Evolutionary conservation across 2,329 filamentous ascomycete species (phyloP).

Genomic region (Eurotiales sp.): DNA sequence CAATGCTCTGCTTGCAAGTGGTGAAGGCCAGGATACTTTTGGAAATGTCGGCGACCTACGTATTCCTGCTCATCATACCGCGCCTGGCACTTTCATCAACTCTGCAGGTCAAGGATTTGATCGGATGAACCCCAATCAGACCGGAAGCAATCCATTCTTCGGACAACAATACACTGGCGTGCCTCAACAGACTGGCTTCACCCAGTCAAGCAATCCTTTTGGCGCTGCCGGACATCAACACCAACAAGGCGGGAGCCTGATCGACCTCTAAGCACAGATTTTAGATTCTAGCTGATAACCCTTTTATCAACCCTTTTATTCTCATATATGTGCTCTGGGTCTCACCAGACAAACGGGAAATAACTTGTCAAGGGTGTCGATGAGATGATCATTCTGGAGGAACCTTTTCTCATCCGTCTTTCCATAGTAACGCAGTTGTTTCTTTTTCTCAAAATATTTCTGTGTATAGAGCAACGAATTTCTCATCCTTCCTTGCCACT

Average conservation of each 20-base stretch:
- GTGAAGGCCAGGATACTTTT: slow-evolving; percentile 95
- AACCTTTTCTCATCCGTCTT: neutral
- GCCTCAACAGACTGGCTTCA: slow-evolving; percentile 46
- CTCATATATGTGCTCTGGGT: neutral
- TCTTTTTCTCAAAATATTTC: neutral
- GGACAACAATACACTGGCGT: slow-evolving; percentile 74
- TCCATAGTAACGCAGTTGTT: neutral
- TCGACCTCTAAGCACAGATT: slow-evolving; percentile 50
- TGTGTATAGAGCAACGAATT: neutral
- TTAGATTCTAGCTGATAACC: neutral
- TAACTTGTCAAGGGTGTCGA: neutral
- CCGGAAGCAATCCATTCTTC: slow-evolving; percentile 87
- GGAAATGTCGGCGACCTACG: slow-evolving; percentile 95
- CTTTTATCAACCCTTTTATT: neutral
- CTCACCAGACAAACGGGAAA: neutral
- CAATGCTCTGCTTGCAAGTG: slow-evolving; percentile 78
- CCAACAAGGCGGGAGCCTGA: slow-evolving; percentile 54
- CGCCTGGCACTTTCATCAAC: slow-evolving; percentile 94
- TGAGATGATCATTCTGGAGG: neutral
- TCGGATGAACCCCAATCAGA: slow-evolving; percentile 63
- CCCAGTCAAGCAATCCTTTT: slow-evolving; percentile 53
- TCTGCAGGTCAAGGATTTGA: slow-evolving; percentile 79
- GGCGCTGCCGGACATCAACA: slow-evolving; percentile 46
- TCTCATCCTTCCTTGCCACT: neutral
- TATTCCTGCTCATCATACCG: slow-evolving; percentile 93